phyloP scores from a whole-genome alignment of 1,139 yeast species.

The Pichia sp. region DNA sequence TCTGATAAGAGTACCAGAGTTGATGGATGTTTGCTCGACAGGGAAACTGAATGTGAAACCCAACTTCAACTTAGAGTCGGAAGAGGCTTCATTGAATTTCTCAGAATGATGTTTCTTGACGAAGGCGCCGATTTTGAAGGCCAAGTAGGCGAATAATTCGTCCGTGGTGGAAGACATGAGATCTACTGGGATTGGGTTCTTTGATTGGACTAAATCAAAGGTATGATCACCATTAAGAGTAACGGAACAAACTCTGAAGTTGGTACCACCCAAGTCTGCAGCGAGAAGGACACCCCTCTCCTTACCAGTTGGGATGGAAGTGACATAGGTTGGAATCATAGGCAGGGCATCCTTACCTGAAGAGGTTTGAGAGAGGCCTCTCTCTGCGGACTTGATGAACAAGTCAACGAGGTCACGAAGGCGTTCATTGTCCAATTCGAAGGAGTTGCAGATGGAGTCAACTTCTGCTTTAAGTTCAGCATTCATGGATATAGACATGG shows the following conservation, averaged over 20 bases:
- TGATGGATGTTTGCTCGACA: constrained; percentile 72
- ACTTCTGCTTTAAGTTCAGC: constrained; percentile 25
- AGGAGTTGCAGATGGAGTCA: constrained; percentile 46
- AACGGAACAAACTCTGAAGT: constrained; percentile 85
- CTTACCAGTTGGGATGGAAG: constrained; percentile 71
- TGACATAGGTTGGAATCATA: constrained; percentile 84
- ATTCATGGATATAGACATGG: no score
- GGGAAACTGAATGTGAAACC: constrained; percentile 96
- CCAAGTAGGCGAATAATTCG: constrained; percentile 65
- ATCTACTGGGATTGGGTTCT: constrained; percentile 66
- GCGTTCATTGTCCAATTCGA: constrained; percentile 44
- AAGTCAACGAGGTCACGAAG: constrained; percentile 54
- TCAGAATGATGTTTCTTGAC: constrained; percentile 51
- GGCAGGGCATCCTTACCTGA: constrained; percentile 44
- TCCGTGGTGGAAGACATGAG: constrained; percentile 51
- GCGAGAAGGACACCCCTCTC: constrained; percentile 76
- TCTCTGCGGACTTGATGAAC: constrained; percentile 55
- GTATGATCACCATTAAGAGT: constrained; percentile 73
- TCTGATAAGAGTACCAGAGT: constrained; percentile 72
- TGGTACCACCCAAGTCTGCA: constrained; percentile 85
- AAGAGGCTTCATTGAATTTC: constrained; percentile 28
- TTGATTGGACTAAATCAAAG: constrained; percentile 62
- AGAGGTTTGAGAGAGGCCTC: constrained; percentile 45
- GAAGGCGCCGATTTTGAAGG: constrained; percentile 59
- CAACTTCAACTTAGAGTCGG: constrained; percentile 44